phyloP scores from a whole-genome alignment of 805 yeast genomes.

The Pichia heedii region DNA sequence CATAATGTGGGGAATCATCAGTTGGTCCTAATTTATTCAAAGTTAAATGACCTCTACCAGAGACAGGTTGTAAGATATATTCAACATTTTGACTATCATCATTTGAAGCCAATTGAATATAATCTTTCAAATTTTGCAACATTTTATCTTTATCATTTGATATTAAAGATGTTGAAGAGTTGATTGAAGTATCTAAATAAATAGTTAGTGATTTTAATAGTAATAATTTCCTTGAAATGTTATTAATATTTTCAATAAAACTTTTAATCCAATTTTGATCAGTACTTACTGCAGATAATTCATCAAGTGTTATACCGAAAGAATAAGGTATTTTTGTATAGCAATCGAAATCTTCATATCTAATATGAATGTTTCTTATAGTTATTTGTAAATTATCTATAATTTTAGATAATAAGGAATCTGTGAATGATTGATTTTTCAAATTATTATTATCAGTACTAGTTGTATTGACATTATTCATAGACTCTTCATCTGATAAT shows the following conservation, averaged over 20 bases:
- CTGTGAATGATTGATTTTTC: slow-evolving; percentile 75
- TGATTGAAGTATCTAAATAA: slow-evolving; percentile 73
- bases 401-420: slow-evolving; percentile 77
- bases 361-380: slow-evolving; percentile 79
- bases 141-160: slow-evolving; percentile 41
- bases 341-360: slow-evolving; percentile 76
- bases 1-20: slow-evolving; percentile 56
- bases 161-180: slow-evolving; percentile 31
- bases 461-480: slow-evolving; percentile 8
- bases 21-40: slow-evolving; percentile 74
- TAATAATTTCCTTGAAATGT: slow-evolving; percentile 65
- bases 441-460: slow-evolving; percentile 34
- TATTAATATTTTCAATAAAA: slow-evolving; percentile 63
- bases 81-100: slow-evolving; percentile 31
- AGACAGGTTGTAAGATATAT: slow-evolving; percentile 73
- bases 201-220: slow-evolving; percentile 65
- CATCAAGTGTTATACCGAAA: slow-evolving; percentile 73
- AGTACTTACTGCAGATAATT: slow-evolving; percentile 86
- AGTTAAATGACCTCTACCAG: slow-evolving; percentile 77
- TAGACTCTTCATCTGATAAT: slow-evolving; percentile 34
- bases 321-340: slow-evolving; percentile 73
- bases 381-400: slow-evolving; percentile 89
- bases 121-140: slow-evolving; percentile 37
- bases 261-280: slow-evolving; percentile 79
- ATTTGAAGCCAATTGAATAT: slow-evolving; percentile 28